Percentiles rank a stretch among this genome's conserved stretches.
These are phyloP conservation scores for Aspergillus amoenus DNA, from an alignment of 2,329 filamentous ascomycete species.

Conservation along the genomic window DNA sequence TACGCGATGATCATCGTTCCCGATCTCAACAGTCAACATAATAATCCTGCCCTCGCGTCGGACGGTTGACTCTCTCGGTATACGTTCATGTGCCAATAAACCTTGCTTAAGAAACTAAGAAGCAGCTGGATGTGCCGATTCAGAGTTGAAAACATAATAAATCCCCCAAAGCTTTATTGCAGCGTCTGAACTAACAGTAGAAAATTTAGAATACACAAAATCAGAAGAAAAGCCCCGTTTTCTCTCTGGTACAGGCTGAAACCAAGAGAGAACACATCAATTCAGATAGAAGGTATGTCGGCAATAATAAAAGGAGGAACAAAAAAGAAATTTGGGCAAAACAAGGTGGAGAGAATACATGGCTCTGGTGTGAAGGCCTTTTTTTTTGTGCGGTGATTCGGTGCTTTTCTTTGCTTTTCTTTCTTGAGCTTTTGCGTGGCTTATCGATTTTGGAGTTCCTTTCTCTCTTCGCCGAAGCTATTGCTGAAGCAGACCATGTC, in stretches of 20 bases:
- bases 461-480: conserved; percentile 12
- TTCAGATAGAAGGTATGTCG: background rate
- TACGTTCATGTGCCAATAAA: no score
- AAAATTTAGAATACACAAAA: conserved; percentile 8
- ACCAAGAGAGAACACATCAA: conserved; percentile 2
- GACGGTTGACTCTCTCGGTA: no score
- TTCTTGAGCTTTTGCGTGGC: conserved; percentile 7
- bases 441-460: conserved; percentile 2
- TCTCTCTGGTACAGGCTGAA: background rate
- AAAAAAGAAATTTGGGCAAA: conserved; percentile 10
- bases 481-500: conserved; percentile 20
- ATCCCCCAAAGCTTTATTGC: conserved; percentile 5
- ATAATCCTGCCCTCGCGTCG: conserved; percentile 1
- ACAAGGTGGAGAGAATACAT: conserved; percentile 16
- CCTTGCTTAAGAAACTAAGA: background rate
- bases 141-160: conserved; percentile 3
- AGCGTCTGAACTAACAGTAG: conserved; percentile 4
- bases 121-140: background rate
- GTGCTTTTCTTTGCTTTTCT: conserved; percentile 5
- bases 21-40: background rate
- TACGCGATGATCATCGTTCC: conserved; percentile 11
- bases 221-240: conserved; percentile 3
- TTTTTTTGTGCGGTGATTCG: conserved; percentile 15
- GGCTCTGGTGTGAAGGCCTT: conserved; percentile 9
- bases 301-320: background rate